Percentiles rank a stretch among this genome's conserved stretches.
These are phyloP conservation scores for Boletus sp. DNA, from an alignment of 1,284 basidiomycete genomes.

Conservation along the genomic window DNA sequence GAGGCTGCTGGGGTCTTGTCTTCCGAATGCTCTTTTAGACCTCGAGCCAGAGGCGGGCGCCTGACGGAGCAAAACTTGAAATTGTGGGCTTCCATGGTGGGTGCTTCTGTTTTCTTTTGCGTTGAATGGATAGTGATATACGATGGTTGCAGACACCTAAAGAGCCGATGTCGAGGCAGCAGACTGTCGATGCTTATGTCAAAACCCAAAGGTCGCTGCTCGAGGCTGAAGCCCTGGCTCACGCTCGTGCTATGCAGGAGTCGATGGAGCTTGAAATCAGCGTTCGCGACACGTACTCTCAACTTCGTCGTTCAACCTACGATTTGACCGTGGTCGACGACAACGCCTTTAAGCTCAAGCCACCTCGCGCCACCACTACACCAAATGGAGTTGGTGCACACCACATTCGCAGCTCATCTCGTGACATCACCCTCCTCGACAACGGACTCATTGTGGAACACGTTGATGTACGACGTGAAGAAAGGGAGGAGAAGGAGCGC, in stretches of 20 bases:
- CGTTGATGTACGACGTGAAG: slow-evolving; percentile 77
- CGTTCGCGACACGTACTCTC: slow-evolving; percentile 74
- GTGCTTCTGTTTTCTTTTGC: slow-evolving; percentile 28
- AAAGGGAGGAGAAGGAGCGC: slow-evolving; percentile 64
- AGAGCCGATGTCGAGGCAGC: slow-evolving; percentile 72
- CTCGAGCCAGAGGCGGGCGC: slow-evolving; percentile 60
- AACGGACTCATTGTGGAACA: slow-evolving; percentile 85
- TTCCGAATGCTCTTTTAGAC: slow-evolving; percentile 49
- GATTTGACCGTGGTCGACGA: slow-evolving; percentile 52
- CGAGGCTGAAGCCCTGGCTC: slow-evolving; percentile 72
- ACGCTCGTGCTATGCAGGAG: slow-evolving; percentile 70
- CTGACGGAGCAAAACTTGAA: slow-evolving; percentile 81
- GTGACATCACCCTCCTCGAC: slow-evolving; percentile 75
- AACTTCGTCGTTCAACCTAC: slow-evolving; percentile 71
- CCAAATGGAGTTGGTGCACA: slow-evolving; percentile 32
- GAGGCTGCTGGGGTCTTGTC: slow-evolving; percentile 45
- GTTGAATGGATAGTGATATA: slow-evolving; percentile 6
- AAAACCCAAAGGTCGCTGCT: slow-evolving; percentile 66
- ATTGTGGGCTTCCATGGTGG: slow-evolving; percentile 82
- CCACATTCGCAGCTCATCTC: slow-evolving; percentile 50
- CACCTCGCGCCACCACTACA: slow-evolving; percentile 45
- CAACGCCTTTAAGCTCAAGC: slow-evolving; percentile 63
- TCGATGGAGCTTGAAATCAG: slow-evolving; percentile 67
- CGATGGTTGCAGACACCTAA: slow-evolving; percentile 59
- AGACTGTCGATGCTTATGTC: slow-evolving; percentile 68